phyloP scores from a whole-genome alignment of 768 basidiomycete species.

The Leccinum sublutescens region DNA sequence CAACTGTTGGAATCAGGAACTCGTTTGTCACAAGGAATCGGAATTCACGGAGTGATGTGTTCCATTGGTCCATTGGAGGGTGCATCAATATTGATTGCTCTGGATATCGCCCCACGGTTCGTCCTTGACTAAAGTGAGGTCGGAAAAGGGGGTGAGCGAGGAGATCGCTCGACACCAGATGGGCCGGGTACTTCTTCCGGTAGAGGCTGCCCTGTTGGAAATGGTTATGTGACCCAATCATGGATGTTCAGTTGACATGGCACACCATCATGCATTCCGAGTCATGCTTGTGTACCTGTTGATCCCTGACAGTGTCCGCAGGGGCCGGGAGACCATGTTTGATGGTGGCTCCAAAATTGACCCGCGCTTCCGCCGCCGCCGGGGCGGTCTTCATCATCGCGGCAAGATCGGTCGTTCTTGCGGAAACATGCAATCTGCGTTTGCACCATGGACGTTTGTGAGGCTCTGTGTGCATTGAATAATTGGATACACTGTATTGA shows the following conservation, averaged over 20 bases:
- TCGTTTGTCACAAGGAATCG: not conserved
- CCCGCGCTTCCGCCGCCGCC: not conserved
- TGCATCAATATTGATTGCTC: too few relatives aligned
- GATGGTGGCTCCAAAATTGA: not conserved
- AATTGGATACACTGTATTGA: not conserved
- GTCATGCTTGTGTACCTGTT: constrained; percentile 1
- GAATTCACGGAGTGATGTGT: not conserved
- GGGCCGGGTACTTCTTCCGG: too few relatives aligned
- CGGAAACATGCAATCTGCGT: not conserved
- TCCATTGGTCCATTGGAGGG: not conserved
- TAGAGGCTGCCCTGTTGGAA: not conserved
- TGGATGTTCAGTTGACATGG: not conserved
- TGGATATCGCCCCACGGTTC: too few relatives aligned
- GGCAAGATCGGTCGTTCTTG: constrained; percentile 2
- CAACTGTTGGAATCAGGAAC: not conserved
- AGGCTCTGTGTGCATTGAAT: not conserved
- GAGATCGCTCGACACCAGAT: too few relatives aligned
- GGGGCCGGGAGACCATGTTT: not conserved
- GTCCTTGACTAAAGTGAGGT: too few relatives aligned
- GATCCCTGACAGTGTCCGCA: not conserved
- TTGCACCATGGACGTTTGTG: not conserved
- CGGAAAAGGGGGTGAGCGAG: too few relatives aligned
- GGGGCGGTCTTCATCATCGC: constrained; percentile 1
- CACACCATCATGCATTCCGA: not conserved
- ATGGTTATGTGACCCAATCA: not conserved